These are phyloP conservation scores for Yamadazyma trypodendri DNA, from an alignment of 1,139 yeast genomes.

Conservation along the genomic window DNA sequence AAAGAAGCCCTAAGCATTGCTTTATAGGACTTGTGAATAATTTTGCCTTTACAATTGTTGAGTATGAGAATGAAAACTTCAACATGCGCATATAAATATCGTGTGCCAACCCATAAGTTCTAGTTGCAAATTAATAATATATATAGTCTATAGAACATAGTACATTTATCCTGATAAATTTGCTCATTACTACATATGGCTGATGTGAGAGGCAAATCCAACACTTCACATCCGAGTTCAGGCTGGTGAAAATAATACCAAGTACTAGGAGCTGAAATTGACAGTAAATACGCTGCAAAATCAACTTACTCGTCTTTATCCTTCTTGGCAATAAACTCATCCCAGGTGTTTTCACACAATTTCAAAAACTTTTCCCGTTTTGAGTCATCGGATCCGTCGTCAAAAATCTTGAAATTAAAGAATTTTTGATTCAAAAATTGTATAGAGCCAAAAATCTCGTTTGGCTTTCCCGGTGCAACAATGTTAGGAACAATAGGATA, in stretches of 20 bases:
- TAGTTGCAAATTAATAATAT: background rate
- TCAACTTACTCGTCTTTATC: background rate
- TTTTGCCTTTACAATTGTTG: background rate
- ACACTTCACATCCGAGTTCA: no score
- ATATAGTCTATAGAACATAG: conserved; percentile 1
- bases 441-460: conserved; percentile 41
- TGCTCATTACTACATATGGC: background rate
- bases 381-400: conserved; percentile 6
- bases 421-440: conserved; percentile 44
- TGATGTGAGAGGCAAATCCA: background rate
- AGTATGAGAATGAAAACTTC: conserved; percentile 1
- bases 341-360: conserved; percentile 58
- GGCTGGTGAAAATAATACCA: no score
- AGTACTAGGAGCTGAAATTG: no score
- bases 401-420: conserved; percentile 41
- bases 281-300: background rate
- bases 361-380: conserved; percentile 48
- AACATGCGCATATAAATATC: background rate
- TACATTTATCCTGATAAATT: background rate
- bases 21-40: background rate
- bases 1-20: conserved; percentile 6
- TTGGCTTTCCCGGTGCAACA: conserved; percentile 1
- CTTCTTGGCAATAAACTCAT: conserved; percentile 28
- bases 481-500: conserved; percentile 3
- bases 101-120: background rate